phyloP scores from a whole-genome alignment of 495 filamentous ascomycete species.

The Aspergillus kassunensis region DNA sequence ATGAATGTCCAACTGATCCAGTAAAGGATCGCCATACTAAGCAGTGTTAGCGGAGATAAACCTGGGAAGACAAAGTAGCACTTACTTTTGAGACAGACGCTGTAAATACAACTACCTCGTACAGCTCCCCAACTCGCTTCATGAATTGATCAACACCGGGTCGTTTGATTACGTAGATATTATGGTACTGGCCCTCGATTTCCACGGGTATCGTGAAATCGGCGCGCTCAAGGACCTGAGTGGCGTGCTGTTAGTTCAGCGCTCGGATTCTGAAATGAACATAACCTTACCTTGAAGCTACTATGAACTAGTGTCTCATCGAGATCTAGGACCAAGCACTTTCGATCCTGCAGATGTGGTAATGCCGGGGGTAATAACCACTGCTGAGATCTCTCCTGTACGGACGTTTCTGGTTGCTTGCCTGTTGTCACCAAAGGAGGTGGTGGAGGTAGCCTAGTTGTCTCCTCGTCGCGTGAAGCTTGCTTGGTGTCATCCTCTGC shows the following conservation, averaged over 20 bases:
- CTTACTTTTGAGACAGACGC: constrained; percentile 96
- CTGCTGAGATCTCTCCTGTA: constrained; percentile 52
- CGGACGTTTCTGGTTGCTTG: constrained; percentile 24
- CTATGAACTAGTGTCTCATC: constrained; percentile 99
- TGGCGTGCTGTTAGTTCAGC: background rate
- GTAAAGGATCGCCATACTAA: constrained; percentile 91
- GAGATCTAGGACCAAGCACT: constrained; percentile 92
- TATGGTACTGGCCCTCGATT: constrained; percentile 98
- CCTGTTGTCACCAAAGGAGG: constrained; percentile 51
- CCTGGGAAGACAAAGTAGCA: background rate
- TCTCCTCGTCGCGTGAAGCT: constrained; percentile 27
- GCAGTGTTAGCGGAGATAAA: constrained; percentile 9
- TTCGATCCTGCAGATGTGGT: constrained; percentile 75
- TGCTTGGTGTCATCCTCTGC: constrained; percentile 22
- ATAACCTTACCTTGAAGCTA: constrained; percentile 82
- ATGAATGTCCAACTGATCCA: constrained; percentile 97
- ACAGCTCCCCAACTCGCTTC: constrained; percentile 96
- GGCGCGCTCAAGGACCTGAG: constrained; percentile 95
- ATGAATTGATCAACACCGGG: constrained; percentile 98
- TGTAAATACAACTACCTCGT: constrained; percentile 98
- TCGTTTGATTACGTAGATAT: constrained; percentile 98
- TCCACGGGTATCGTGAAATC: constrained; percentile 99
- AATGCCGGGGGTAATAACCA: constrained; percentile 76
- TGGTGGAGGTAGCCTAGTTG: constrained; percentile 46
- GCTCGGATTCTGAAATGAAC: background rate